phyloP scores from a whole-genome alignment of 2,329 filamentous ascomycete genomes.

The Penicillium sclerotigenum region DNA sequence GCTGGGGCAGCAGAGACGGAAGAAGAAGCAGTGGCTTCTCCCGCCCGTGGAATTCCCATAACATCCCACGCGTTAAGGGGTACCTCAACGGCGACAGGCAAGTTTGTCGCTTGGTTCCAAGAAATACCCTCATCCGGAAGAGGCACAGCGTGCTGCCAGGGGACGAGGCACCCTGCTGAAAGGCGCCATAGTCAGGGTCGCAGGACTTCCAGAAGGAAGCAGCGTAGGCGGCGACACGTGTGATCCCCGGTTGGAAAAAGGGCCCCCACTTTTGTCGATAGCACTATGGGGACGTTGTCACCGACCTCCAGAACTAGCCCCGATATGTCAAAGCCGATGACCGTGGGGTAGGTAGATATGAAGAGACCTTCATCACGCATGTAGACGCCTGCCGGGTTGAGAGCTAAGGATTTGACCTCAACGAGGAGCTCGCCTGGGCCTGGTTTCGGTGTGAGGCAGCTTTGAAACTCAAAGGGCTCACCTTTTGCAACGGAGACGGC shows the following conservation, averaged over 20 bases:
- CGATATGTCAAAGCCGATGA: conserved; percentile 40
- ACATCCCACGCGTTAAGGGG: conserved; percentile 42
- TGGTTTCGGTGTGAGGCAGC: conserved; percentile 45
- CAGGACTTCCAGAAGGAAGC: conserved; percentile 44
- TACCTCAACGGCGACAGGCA: conserved; percentile 41
- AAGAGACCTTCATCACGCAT: conserved; percentile 47
- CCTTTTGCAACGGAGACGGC: conserved; percentile 39
- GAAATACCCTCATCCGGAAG: conserved; percentile 35
- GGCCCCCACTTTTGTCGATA: conserved; percentile 8
- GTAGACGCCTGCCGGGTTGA: conserved; percentile 49
- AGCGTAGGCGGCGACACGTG: conserved; percentile 42
- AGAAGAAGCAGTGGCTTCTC: conserved; percentile 11
- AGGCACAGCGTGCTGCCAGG: conserved; percentile 41
- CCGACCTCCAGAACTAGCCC: conserved; percentile 47
- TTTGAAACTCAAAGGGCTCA: conserved; percentile 37
- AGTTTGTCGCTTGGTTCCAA: conserved; percentile 42
- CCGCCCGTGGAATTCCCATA: conserved; percentile 34
- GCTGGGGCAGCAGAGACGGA: background rate
- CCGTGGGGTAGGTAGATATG: conserved; percentile 42
- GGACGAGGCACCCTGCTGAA: conserved; percentile 46
- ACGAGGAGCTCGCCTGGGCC: conserved; percentile 49
- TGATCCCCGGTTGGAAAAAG: conserved; percentile 34
- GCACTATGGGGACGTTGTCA: conserved; percentile 33
- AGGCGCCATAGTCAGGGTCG: conserved; percentile 48
- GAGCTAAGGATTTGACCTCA: conserved; percentile 47